Base-by-base conservation (phyloP, 2,329 filamentous ascomycete genomes). In the Falciphora oryzae region DNA sequence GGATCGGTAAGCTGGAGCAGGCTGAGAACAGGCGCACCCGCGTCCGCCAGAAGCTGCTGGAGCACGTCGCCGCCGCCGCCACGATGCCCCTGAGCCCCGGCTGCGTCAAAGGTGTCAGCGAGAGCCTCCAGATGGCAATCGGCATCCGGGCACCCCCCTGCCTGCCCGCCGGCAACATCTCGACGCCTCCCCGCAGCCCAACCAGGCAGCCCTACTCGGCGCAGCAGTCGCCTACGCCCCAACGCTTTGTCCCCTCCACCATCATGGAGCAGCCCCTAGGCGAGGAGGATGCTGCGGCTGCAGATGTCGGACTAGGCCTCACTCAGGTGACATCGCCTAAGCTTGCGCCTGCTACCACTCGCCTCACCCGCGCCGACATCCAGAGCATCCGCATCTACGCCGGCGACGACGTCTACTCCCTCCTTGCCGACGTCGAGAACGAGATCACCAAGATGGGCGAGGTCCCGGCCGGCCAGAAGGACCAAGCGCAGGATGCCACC, bases 1-100 rank as follows among this genome's bases (percentile, higher is more conserved):
- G 91, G 88, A 86, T 91, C 61, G 81, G 78, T 69, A 93, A 93
- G 77, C 83, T 93, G n/a, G 91, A 93, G 72, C 84, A 89, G 67
- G 89, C 90, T 13, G 91, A 94, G 75, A 92, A 93, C 73, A 83
- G 91, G 71, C 86, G 90, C 57, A 88, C 87, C 22, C 83, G 89
- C 8, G 86, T 94, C 59, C 85, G 90, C 53, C 90, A 93, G 73
- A 94, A 93, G 80, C 80, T 94, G 16, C 83, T 94, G 4, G 90
- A 94, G 75, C 91, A 94, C 71, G 87, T 93, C 63, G 90, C 91
- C 60, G 91, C 89, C 22, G 89, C 90, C 2, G 78, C 85, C 63
- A 85, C 84, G 8, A 78, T 89, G 16, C 74, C 78, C 38, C 61
- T 72, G 18, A 69, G 72, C 14, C 61, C 66, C 3, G 67, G 64